Evolutionary conservation across 139 green algal genomes (phyloP).

Genomic region (Tetradesmus lagerheimii): DNA sequence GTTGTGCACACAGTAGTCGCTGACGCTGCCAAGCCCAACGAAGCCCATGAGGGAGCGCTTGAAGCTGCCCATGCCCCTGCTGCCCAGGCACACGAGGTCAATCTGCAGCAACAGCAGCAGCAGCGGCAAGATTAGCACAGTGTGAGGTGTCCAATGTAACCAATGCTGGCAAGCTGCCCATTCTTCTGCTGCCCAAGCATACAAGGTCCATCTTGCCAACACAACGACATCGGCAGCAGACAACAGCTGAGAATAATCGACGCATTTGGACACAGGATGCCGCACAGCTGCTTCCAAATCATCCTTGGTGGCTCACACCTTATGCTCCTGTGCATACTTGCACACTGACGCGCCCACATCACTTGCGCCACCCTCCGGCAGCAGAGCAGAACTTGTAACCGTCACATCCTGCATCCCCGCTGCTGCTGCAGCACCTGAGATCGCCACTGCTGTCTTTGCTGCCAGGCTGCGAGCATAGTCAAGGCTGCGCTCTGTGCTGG

Average conservation of each 20-base stretch:
- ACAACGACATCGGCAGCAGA: no score
- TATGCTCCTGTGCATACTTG: conserved; percentile 55
- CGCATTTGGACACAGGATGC: not conserved
- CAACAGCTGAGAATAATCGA: not conserved
- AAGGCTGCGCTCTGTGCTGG: conserved; percentile 12
- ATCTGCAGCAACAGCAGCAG: not conserved
- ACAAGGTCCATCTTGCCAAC: not conserved
- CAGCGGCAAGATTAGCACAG: not conserved
- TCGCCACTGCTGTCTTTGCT: conserved; percentile 25
- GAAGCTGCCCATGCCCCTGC: not conserved
- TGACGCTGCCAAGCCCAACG: conserved; percentile 72
- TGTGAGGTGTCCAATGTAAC: not conserved
- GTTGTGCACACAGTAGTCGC: conserved; percentile 69
- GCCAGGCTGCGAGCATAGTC: conserved; percentile 36
- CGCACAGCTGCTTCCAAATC: no score
- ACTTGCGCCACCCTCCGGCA: conserved; percentile 46
- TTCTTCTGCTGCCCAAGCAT: not conserved
- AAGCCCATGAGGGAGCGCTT: conserved; percentile 38
- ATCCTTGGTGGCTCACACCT: not conserved
- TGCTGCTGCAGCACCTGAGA: conserved; percentile 10
- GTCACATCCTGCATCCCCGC: not conserved
- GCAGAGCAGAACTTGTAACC: conserved; percentile 19
- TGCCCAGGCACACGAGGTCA: not conserved
- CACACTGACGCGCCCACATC: conserved; percentile 65
- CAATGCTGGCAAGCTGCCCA: not conserved